Percentiles rank a stretch among this genome's conserved stretches.
These are phyloP conservation scores for Hemileccinum impolitum DNA, from an alignment of 768 basidiomycete genomes.

Conservation along the genomic window DNA sequence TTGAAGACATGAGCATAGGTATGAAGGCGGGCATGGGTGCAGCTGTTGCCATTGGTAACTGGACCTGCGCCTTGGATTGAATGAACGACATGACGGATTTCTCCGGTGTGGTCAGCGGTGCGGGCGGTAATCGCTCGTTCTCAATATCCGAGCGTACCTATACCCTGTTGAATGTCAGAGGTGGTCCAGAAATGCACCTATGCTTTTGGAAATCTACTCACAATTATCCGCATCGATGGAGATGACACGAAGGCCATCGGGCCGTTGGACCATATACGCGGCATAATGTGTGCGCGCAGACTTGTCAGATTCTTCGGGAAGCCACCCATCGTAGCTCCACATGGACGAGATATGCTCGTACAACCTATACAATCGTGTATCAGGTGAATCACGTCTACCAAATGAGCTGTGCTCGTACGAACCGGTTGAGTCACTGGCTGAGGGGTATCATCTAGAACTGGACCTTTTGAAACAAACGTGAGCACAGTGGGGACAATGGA, in stretches of 20 bases:
- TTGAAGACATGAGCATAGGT: neutral
- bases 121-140: constrained; percentile 27
- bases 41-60: neutral
- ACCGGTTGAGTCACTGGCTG: constrained; percentile 41
- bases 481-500: neutral
- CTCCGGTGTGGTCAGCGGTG: constrained; percentile 23
- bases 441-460: constrained; percentile 36
- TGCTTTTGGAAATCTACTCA: constrained; percentile 17
- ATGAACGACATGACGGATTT: neutral
- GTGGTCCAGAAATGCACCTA: constrained; percentile 18
- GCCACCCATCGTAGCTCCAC: constrained; percentile 45
- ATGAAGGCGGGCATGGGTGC: neutral
- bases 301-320: constrained; percentile 33
- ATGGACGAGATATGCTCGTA: constrained; percentile 44
- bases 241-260: constrained; percentile 45
- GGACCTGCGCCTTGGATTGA: constrained; percentile 9
- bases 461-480: neutral
- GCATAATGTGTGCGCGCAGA: constrained; percentile 43
- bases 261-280: constrained; percentile 41
- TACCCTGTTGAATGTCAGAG: neutral
- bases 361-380: constrained; percentile 30
- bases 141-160: constrained; percentile 25
- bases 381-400: neutral
- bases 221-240: constrained; percentile 49
- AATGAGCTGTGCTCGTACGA: neutral